phyloP scores from a whole-genome alignment of 306 rosid species.

The Malus fusca region DNA sequence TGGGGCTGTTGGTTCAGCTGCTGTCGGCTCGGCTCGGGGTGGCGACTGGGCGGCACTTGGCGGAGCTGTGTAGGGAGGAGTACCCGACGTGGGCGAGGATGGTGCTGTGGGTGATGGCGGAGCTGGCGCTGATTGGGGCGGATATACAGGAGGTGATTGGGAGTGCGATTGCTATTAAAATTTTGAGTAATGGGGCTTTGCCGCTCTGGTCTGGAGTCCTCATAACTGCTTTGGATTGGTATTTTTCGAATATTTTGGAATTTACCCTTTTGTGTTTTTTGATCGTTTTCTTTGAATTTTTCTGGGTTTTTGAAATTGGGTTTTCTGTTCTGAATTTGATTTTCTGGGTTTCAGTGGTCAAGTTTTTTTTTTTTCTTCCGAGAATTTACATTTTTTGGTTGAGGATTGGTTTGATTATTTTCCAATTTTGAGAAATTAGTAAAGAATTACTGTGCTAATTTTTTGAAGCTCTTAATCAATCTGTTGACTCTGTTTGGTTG shows the following conservation, averaged over 20 bases:
- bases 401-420: background rate
- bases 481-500: background rate
- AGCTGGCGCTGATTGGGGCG: constrained; percentile 82
- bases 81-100: constrained; percentile 77
- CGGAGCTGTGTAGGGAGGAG: constrained; percentile 91
- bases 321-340: background rate
- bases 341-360: background rate
- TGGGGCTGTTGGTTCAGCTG: constrained; percentile 85
- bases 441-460: background rate
- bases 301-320: background rate
- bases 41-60: constrained; percentile 84
- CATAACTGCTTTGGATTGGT: constrained; percentile 91
- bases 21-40: constrained; percentile 87
- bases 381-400: background rate
- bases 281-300: background rate
- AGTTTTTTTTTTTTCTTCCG: background rate
- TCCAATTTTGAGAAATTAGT: background rate
- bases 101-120: constrained; percentile 90
- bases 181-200: constrained; percentile 60
- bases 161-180: constrained; percentile 87
- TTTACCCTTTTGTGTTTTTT: background rate
- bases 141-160: constrained; percentile 98
- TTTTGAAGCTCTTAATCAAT: background rate
- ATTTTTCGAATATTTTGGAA: background rate
- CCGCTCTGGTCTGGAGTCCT: constrained; percentile 95